Evolutionary conservation across 805 yeast species (phyloP).

Genomic region (Suhomyces faveliae): DNA sequence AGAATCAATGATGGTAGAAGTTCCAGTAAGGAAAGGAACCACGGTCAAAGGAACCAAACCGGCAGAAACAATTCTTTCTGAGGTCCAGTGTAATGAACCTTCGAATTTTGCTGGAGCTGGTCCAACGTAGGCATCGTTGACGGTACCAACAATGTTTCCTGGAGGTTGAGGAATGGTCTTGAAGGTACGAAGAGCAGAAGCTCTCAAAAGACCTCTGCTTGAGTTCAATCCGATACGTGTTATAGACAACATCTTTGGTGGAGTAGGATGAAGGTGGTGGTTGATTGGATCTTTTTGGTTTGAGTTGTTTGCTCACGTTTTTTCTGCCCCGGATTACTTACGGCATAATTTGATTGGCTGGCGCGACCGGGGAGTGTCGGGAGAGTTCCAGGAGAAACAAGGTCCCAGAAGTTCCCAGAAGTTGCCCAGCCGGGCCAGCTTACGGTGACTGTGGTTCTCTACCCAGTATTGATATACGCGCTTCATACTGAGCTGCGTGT

Average conservation of each 20-base stretch:
- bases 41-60: constrained; percentile 63
- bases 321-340: constrained; percentile 14
- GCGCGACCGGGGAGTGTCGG: constrained; percentile 2
- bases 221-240: constrained; percentile 30
- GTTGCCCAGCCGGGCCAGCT: background rate
- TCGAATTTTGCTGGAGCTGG: constrained; percentile 56
- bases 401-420: no score
- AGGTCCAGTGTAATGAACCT: constrained; percentile 75
- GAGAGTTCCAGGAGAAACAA: background rate
- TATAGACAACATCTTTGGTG: constrained; percentile 22
- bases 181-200: constrained; percentile 11
- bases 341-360: constrained; percentile 10
- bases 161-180: constrained; percentile 58
- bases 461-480: no score
- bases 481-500: no score
- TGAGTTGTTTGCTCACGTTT: constrained; percentile 5
- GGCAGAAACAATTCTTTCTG: constrained; percentile 60
- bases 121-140: constrained; percentile 67
- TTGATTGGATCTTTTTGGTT: background rate
- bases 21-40: constrained; percentile 58
- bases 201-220: constrained; percentile 8
- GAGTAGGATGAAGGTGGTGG: background rate
- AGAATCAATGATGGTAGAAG: constrained; percentile 55
- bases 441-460: background rate
- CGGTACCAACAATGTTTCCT: constrained; percentile 68